Percentiles rank a stretch among this genome's conserved stretches.
Evolutionary conservation across 1,284 basidiomycete species (phyloP).

Genomic region (Neonothopanus nambi): DNA sequence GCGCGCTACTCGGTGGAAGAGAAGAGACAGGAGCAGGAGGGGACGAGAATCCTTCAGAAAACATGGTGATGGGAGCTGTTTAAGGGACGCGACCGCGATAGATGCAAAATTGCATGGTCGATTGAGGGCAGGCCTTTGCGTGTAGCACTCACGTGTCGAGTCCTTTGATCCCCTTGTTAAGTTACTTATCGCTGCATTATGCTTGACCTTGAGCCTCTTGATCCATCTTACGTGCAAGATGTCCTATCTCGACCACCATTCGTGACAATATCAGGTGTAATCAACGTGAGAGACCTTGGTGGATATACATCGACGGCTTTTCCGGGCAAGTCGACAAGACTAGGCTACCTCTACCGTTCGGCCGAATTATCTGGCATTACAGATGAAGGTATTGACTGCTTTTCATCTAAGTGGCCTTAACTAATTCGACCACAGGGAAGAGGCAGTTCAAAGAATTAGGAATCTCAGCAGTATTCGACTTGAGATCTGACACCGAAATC

Average conservation of each 20-base stretch:
- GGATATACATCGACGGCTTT: constrained; percentile 48
- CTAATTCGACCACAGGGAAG: constrained; percentile 46
- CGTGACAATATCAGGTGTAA: constrained; percentile 64
- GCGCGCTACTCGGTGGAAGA: constrained; percentile 71
- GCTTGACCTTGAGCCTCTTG: constrained; percentile 59
- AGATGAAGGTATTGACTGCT: constrained; percentile 49
- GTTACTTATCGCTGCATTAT: constrained; percentile 25
- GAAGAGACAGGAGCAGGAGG: constrained; percentile 35
- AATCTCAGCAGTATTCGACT: constrained; percentile 66
- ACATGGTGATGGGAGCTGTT: constrained; percentile 31
- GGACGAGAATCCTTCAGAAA: constrained; percentile 41
- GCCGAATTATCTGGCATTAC: constrained; percentile 71
- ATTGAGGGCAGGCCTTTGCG: constrained; percentile 41
- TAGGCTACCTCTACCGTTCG: constrained; percentile 58
- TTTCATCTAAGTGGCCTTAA: neutral
- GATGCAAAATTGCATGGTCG: constrained; percentile 10
- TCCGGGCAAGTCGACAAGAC: constrained; percentile 53
- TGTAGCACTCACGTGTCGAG: constrained; percentile 21
- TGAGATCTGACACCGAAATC: constrained; percentile 77
- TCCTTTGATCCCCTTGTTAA: neutral
- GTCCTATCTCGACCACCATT: constrained; percentile 68
- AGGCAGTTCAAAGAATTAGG: constrained; percentile 57
- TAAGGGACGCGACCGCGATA: neutral
- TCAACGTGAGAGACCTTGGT: constrained; percentile 73
- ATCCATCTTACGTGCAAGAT: constrained; percentile 60